Conservation (phyloP, 768 basidiomycete species). For the Pilatotrama ljubarskyi region DNA sequence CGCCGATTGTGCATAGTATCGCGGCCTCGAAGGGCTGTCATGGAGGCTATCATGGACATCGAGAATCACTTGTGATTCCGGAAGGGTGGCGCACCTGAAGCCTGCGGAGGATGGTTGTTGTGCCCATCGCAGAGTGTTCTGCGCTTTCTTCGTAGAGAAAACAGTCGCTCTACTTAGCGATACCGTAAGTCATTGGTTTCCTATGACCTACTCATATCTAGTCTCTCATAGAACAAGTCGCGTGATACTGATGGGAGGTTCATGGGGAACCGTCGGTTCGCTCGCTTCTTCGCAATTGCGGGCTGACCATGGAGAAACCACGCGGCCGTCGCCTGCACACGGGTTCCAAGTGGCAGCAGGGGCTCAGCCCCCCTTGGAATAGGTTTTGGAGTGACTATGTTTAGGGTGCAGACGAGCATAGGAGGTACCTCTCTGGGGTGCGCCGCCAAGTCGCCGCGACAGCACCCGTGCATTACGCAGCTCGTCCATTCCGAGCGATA, state of each 20-base stretch:
- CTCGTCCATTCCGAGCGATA: not conserved
- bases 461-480: not conserved
- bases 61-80: not conserved
- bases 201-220: too few species aligned
- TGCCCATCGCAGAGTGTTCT: too few species aligned
- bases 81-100: not conserved
- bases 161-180: too few species aligned
- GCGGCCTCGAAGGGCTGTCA: not conserved
- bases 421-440: not conserved
- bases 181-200: too few species aligned
- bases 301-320: too few species aligned
- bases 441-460: slow-evolving; percentile 11
- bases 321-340: too few species aligned
- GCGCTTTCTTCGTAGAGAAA: not conserved
- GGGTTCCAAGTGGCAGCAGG: not conserved
- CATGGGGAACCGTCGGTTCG: too few species aligned
- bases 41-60: not conserved
- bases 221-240: too few species aligned
- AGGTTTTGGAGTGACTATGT: not conserved
- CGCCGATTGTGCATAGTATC: not conserved
- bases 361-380: not conserved
- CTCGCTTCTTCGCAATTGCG: too few species aligned
- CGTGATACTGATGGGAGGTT: too few species aligned
- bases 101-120: not conserved
- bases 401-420: not conserved